A percentile compares a stretch with the other conserved stretches of the same genome.
phyloP scores from a whole-genome alignment of 106 monocot genomes.

The Narthecium ossifragum region DNA sequence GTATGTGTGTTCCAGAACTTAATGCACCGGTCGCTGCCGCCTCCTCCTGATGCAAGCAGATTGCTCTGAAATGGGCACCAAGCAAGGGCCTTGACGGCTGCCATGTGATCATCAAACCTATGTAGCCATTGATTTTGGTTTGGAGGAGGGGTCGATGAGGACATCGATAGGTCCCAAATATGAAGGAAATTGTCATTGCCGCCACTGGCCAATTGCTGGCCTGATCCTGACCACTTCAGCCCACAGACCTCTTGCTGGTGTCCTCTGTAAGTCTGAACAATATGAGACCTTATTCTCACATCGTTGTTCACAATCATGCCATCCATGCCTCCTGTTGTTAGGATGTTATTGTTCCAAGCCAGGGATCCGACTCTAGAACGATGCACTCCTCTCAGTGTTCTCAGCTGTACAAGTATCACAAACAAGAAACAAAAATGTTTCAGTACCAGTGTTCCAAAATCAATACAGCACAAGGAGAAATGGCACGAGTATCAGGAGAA shows the following conservation, averaged over 20 bases:
- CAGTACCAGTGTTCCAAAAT: neutral
- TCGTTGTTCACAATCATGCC: constrained; percentile 59
- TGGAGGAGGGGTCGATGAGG: constrained; percentile 14
- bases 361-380: constrained; percentile 46
- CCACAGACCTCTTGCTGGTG: constrained; percentile 58
- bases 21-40: constrained; percentile 41
- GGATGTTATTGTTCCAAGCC: constrained; percentile 55
- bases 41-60: constrained; percentile 53
- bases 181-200: constrained; percentile 59
- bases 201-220: constrained; percentile 47
- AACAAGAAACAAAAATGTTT: neutral
- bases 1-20: constrained; percentile 66
- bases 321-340: constrained; percentile 57
- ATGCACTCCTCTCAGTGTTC: constrained; percentile 43
- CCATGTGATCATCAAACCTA: constrained; percentile 37
- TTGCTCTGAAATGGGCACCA: constrained; percentile 69
- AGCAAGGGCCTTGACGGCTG: constrained; percentile 54
- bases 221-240: constrained; percentile 52
- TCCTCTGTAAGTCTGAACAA: constrained; percentile 31
- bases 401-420: constrained; percentile 23
- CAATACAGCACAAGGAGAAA: neutral
- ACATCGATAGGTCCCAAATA: constrained; percentile 48
- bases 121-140: constrained; percentile 35
- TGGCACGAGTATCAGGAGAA: neutral
- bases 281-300: constrained; percentile 29